Base-by-base conservation (phyloP, 164 flowering plant genomes). In the Kalanchoe fedtschenkoi region DNA sequence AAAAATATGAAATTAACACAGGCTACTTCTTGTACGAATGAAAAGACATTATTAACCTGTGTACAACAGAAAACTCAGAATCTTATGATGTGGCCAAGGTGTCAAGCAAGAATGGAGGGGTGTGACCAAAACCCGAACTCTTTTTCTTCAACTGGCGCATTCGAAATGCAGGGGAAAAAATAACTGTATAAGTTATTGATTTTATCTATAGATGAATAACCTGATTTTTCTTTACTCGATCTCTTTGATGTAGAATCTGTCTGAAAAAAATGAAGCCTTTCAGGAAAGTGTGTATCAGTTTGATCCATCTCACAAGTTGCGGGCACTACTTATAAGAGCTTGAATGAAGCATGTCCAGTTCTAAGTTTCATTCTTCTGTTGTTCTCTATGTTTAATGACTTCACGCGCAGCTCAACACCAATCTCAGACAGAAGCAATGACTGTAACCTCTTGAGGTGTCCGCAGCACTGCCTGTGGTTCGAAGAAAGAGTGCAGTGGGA, bases 381-480 rank as follows among this genome's bases (percentile, higher is more conserved):
- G 42, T 59, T 71, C 32, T 81, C 89, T 32, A 61, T 63, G 65
- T 76, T 76, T 21, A 66, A 61, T 5, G 84, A 80, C 75, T 78
- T 81, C 79, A 83, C 63, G 32, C 75, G 47, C n/a, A 83, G 71
- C 46, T 84, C 91, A 15, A 59, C 70, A 63, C 80, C 89, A 14
- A 75, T 69, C 62, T 82, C 89, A 42, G 77, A 77, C 6, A 74
- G 82, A 1, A 91, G 81, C 16, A 78, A 70, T 57, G 81, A 74
- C 55, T 86, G 81, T 30, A 91, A 60, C 70, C 79, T 73, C 70
- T 74, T 76, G 37, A 89, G 71, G 66, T 83, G 89, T 28, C 81
- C 95, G 55, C 57, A 66, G 63, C 96, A 91, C 66, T 79, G 91
- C 66, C 67, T 69, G 66, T 83, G 88, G 61, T 70, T 75, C 9